phyloP scores from a whole-genome alignment of 768 basidiomycete species.

The Termitomyces sp. region DNA sequence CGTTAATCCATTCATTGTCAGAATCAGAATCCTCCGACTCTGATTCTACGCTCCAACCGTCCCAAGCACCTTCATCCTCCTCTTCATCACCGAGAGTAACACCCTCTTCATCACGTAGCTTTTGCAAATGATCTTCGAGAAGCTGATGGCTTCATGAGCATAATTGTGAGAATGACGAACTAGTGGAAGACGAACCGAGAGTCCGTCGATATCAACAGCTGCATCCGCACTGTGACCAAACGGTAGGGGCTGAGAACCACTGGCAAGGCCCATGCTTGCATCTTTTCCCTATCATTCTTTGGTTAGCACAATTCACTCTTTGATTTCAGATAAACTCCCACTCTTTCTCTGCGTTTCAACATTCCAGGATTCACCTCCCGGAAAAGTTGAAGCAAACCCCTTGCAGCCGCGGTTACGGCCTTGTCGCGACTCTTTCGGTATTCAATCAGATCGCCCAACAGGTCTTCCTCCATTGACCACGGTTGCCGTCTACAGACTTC shows the following conservation, averaged over 20 bases:
- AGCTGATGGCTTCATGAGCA: slow-evolving; percentile 42
- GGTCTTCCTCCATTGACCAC: slow-evolving; percentile 95
- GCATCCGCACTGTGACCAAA: slow-evolving; percentile 78
- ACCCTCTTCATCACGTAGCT: slow-evolving; percentile 63
- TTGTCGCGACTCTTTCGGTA: slow-evolving; percentile 96
- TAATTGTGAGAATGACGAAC: not conserved
- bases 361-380: slow-evolving; percentile 95
- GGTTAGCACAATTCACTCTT: slow-evolving; percentile 2
- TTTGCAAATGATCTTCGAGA: slow-evolving; percentile 80
- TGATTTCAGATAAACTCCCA: slow-evolving; percentile 26
- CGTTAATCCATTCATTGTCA: slow-evolving; percentile 79
- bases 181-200: slow-evolving; percentile 53
- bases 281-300: slow-evolving; percentile 70
- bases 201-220: slow-evolving; percentile 84
- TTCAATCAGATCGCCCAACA: slow-evolving; percentile 88
- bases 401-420: slow-evolving; percentile 81
- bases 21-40: slow-evolving; percentile 54
- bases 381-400: slow-evolving; percentile 85
- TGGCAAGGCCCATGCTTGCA: slow-evolving; percentile 71
- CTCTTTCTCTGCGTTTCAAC: slow-evolving; percentile 84
- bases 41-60: slow-evolving; percentile 85
- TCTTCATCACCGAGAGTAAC: slow-evolving; percentile 41
- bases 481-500: slow-evolving; percentile 95
- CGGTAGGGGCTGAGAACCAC: slow-evolving; percentile 62
- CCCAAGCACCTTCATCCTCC: slow-evolving; percentile 71